Conservation (phyloP, 805 yeast genomes). For the Candida corydali region DNA sequence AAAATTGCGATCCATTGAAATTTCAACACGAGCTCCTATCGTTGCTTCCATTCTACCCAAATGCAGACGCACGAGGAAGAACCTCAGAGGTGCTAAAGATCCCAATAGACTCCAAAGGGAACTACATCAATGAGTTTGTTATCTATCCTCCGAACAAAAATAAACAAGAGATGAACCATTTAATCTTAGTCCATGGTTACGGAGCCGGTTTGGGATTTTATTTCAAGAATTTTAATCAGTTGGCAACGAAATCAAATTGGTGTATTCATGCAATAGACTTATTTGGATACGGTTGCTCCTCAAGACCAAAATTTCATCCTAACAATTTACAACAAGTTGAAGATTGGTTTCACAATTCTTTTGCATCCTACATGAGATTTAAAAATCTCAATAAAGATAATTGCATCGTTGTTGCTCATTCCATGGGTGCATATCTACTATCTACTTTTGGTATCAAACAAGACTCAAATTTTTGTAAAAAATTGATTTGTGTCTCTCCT, state of each 20-base stretch:
- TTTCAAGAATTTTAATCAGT: constrained; percentile 34
- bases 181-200: constrained; percentile 43
- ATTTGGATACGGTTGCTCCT: constrained; percentile 86
- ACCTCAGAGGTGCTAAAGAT: constrained; percentile 30
- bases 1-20: constrained; percentile 28
- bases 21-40: constrained; percentile 46
- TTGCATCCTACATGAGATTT: constrained; percentile 56
- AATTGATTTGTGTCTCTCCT: constrained; percentile 79
- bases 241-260: constrained; percentile 45
- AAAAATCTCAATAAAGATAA: constrained; percentile 38
- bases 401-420: constrained; percentile 73
- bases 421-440: constrained; percentile 86
- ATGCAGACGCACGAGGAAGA: constrained; percentile 24
- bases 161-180: constrained; percentile 27
- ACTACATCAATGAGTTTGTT: constrained; percentile 38
- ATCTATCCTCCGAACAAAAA: constrained; percentile 30
- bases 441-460: constrained; percentile 59
- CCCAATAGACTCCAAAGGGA: constrained; percentile 18
- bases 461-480: constrained; percentile 55
- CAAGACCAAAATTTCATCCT: constrained; percentile 67
- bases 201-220: constrained; percentile 43
- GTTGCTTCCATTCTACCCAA: constrained; percentile 45
- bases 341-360: constrained; percentile 59
- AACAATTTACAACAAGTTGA: constrained; percentile 48
- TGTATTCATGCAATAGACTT: constrained; percentile 82